Evolutionary conservation across 192 early-diverging fungal species (phyloP).

Genomic region (Chytriomyces sp.): DNA sequence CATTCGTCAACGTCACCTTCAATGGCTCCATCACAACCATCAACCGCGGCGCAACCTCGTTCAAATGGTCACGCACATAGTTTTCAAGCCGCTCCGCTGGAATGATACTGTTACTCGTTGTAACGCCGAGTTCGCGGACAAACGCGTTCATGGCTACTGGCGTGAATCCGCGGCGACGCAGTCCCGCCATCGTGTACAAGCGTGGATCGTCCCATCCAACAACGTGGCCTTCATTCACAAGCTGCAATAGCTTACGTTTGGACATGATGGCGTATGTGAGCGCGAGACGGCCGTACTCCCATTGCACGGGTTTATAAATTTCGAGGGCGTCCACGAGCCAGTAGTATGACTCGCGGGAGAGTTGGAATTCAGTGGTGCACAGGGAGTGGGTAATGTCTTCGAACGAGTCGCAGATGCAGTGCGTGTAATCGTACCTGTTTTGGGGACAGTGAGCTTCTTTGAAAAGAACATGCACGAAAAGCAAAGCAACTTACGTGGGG

Average conservation of each 20-base stretch:
- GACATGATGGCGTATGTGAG: slow-evolving; percentile 95
- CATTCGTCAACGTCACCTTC: slow-evolving; percentile 86
- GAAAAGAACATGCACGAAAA: too few species aligned
- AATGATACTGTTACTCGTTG: slow-evolving; percentile 79
- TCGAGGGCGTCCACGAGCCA: slow-evolving; percentile 98
- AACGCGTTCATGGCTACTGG: slow-evolving; percentile 98
- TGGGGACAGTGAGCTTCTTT: too few species aligned
- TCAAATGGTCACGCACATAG: slow-evolving; percentile 91
- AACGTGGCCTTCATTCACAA: slow-evolving; percentile 81
- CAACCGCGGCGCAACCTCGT: slow-evolving; percentile 88
- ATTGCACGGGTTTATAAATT: slow-evolving; percentile 99
- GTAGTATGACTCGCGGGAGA: slow-evolving; percentile 96
- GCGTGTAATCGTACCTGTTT: slow-evolving; percentile 89
- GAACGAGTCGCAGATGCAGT: slow-evolving; percentile 98
- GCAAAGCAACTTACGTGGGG: slow-evolving; percentile 66
- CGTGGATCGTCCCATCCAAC: slow-evolving; percentile 96
- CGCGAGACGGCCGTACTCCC: slow-evolving; percentile 96
- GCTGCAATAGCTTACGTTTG: slow-evolving; percentile 94
- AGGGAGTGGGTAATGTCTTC: slow-evolving; percentile 99
- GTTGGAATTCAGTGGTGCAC: slow-evolving; percentile 95
- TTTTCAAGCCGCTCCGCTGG: slow-evolving; percentile 90
- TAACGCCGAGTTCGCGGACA: slow-evolving; percentile 92
- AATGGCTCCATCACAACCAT: slow-evolving; percentile 92
- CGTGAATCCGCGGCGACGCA: slow-evolving; percentile 96
- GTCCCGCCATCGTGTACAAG: slow-evolving; percentile 91